Evolutionary conservation across 768 basidiomycete genomes (phyloP).

Genomic region (Kwoniella sp.): DNA sequence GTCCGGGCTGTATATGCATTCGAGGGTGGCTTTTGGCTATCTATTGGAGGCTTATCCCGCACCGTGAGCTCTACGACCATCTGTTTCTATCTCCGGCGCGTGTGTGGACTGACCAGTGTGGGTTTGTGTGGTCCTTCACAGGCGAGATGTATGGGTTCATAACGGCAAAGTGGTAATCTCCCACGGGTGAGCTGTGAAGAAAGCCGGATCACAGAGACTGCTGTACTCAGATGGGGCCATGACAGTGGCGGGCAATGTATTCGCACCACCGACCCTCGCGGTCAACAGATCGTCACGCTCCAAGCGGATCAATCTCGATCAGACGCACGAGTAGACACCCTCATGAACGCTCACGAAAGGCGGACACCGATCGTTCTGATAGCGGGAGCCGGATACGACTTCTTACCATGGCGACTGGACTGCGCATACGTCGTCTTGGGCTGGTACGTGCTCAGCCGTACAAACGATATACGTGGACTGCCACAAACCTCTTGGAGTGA

Average conservation of each 20-base stretch:
- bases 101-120: too few relatives aligned
- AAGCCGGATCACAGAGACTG: background rate
- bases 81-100: background rate
- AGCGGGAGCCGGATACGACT: conserved; percentile 40
- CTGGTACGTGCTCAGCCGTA: too few relatives aligned
- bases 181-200: conserved; percentile 36
- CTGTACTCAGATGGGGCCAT: too few relatives aligned
- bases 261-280: conserved; percentile 7
- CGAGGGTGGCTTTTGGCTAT: conserved; percentile 40
- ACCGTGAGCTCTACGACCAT: conserved; percentile 30
- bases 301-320: conserved; percentile 37
- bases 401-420: conserved; percentile 39
- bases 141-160: conserved; percentile 46
- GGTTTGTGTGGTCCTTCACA: background rate
- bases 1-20: conserved; percentile 43
- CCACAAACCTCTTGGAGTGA: background rate
- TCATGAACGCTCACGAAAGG: conserved; percentile 30
- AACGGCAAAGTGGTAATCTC: conserved; percentile 46
- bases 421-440: conserved; percentile 44
- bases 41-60: conserved; percentile 44
- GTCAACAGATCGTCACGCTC: conserved; percentile 13
- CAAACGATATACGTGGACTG: background rate
- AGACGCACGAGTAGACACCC: conserved; percentile 37
- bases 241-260: conserved; percentile 46
- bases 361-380: conserved; percentile 43